Conservation (phyloP, 768 basidiomycete genomes). For the Pisolithus orientalis region DNA sequence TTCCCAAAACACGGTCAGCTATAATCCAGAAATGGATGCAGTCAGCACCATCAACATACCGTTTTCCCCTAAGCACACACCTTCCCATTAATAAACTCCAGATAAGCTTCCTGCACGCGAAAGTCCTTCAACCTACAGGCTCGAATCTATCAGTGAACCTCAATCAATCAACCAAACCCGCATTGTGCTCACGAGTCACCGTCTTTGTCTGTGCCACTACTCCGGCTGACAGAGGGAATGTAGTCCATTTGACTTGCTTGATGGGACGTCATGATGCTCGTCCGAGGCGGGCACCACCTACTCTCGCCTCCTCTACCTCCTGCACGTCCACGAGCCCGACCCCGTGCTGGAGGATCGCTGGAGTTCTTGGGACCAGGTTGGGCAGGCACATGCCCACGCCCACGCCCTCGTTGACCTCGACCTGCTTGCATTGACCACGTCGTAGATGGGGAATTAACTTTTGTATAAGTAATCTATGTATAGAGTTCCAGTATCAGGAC, state of each 20-base stretch:
- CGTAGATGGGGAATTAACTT: no score
- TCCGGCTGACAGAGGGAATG: slow-evolving; percentile 69
- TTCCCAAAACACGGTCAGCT: slow-evolving; percentile 48
- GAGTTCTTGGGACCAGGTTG: no score
- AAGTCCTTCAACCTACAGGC: slow-evolving; percentile 51
- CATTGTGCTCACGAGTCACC: slow-evolving; percentile 59
- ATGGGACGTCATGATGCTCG: neutral
- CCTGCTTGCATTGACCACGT: neutral
- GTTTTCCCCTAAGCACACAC: slow-evolving; percentile 29
- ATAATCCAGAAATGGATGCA: neutral
- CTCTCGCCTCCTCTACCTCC: neutral
- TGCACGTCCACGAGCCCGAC: neutral
- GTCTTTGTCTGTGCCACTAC: slow-evolving; percentile 67
- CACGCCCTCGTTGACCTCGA: neutral
- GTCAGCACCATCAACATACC: neutral
- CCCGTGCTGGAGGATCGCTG: no score
- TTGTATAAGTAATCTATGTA: no score
- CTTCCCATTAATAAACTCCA: slow-evolving; percentile 58
- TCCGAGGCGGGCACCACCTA: neutral
- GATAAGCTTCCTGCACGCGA: slow-evolving; percentile 61
- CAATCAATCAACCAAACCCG: neutral
- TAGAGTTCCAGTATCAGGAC: no score
- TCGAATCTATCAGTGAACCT: slow-evolving; percentile 29
- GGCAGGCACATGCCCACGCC: no score
- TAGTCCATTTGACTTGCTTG: slow-evolving; percentile 50